phyloP scores from a whole-genome alignment of 129 eudicot species.

The Arctium lappa region DNA sequence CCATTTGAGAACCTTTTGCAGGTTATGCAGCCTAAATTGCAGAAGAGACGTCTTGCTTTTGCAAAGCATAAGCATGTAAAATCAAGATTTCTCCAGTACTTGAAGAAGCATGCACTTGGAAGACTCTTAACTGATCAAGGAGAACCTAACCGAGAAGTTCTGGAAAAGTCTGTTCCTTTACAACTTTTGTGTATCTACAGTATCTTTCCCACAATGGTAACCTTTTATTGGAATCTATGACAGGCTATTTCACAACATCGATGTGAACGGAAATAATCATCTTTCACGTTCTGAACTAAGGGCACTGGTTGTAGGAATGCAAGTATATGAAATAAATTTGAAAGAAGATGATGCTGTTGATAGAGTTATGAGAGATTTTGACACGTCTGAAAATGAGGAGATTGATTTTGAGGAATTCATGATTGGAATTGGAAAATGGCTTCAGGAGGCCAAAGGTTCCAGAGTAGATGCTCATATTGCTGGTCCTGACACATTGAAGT shows the following conservation, averaged over 20 bases:
- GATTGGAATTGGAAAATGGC: constrained; percentile 57
- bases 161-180: constrained; percentile 42
- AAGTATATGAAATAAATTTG: constrained; percentile 56
- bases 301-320: constrained; percentile 71
- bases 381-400: constrained; percentile 39
- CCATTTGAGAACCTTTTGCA: constrained; percentile 22
- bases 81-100: constrained; percentile 54
- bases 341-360: constrained; percentile 57
- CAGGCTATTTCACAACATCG: constrained; percentile 65
- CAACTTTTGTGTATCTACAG: neutral
- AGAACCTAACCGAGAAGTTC: constrained; percentile 44
- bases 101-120: constrained; percentile 52
- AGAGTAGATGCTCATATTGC: constrained; percentile 21
- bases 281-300: constrained; percentile 60
- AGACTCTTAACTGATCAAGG: constrained; percentile 60
- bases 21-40: constrained; percentile 83
- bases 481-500: constrained; percentile 54
- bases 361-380: constrained; percentile 76
- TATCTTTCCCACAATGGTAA: neutral
- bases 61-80: constrained; percentile 77
- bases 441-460: constrained; percentile 47
- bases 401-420: constrained; percentile 41
- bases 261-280: constrained; percentile 33
- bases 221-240: constrained; percentile 5
- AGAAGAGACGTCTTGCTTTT: constrained; percentile 60